Evolutionary conservation across 768 basidiomycete genomes (phyloP), one percentile per base, ranked within the genome.

Genomic region (Scleroderma citrinum): DNA sequence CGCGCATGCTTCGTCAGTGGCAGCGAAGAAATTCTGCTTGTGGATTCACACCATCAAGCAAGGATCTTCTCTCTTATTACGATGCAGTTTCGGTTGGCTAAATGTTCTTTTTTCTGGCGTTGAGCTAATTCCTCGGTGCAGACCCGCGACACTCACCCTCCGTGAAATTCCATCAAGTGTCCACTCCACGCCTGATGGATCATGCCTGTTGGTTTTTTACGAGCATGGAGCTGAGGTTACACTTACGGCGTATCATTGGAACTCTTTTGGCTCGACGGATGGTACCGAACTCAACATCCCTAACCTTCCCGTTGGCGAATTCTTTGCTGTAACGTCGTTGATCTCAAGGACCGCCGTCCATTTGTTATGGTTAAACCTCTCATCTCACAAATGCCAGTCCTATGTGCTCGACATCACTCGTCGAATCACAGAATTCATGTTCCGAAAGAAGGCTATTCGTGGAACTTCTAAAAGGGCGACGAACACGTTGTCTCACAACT

Each of bases 351-450:
- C 58, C 17, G 62, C 60, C 49, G 64, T 73, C 7, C 71, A 78
- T 56, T 52, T 78, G n/a, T 39, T 78, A 7, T 58, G 59, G n/a
- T 58, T 79, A 12, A 66, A 75, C 49, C 34, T 57, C 10, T 13
- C 52, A 7, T 23, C 58, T n/a, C 62, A 55, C 5, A 45, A 46
- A 24, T 70, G 73, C 40, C 57, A 56, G 24, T 81, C 80, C 0
- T 37, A 73, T 23, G 69, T 65, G 2, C 59, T 80, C 16, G 66
- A 73, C 30, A 79, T 81, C 58, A 76, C 75, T 14, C 72, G 71
- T 47, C 76, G 73, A 40, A 61, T 68, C n/a, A 78, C 77, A 1
- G 76, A 80, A 51, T 78, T 78, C 56, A 70, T 67, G 61, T 79
- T 81, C 65, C 66, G 67, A 48, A 70, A 75, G 49, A 72, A 66